Conservation (phyloP, 345 rosid species). For the Sisymbrium irio region DNA sequence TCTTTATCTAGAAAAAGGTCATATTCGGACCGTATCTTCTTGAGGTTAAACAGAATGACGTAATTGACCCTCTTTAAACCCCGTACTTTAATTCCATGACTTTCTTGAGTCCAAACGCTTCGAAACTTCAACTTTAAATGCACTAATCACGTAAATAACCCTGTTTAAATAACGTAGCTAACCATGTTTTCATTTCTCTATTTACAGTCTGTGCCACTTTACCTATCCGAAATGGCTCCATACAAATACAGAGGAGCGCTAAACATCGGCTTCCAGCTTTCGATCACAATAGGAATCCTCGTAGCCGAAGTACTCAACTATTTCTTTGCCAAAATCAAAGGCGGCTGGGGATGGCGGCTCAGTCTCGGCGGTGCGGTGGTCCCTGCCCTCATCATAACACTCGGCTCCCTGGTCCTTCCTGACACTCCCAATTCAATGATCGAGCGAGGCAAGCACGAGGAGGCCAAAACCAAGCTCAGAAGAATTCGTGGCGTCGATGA, state of each 20-base stretch:
- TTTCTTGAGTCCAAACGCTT: not conserved
- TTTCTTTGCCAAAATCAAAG: conserved; percentile 76
- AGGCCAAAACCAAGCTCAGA: conserved; percentile 58
- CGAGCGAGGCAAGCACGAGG: conserved; percentile 65
- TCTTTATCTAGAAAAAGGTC: conserved; percentile 25
- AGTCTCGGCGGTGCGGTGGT: conserved; percentile 96
- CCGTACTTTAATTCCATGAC: not conserved
- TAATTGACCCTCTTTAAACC: not conserved
- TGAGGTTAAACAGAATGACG: not conserved
- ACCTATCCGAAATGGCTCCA: conserved; percentile 98
- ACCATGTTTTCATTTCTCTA: not conserved
- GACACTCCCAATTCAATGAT: conserved; percentile 97
- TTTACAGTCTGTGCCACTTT: conserved; percentile 89
- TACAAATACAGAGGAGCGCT: conserved; percentile 89
- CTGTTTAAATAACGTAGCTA: conserved; percentile 28
- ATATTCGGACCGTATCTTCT: conserved; percentile 19
- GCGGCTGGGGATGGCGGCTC: conserved; percentile 94
- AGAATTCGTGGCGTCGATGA: conserved; percentile 68
- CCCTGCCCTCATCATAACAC: conserved; percentile 81
- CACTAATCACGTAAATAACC: not conserved
- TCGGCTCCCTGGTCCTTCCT: conserved; percentile 80
- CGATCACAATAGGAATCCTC: conserved; percentile 86
- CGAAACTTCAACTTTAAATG: not conserved
- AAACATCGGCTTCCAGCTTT: conserved; percentile 89
- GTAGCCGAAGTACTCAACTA: conserved; percentile 78